phyloP scores from a whole-genome alignment of 352 stramenopile species.

The Phytophthora multivora region DNA sequence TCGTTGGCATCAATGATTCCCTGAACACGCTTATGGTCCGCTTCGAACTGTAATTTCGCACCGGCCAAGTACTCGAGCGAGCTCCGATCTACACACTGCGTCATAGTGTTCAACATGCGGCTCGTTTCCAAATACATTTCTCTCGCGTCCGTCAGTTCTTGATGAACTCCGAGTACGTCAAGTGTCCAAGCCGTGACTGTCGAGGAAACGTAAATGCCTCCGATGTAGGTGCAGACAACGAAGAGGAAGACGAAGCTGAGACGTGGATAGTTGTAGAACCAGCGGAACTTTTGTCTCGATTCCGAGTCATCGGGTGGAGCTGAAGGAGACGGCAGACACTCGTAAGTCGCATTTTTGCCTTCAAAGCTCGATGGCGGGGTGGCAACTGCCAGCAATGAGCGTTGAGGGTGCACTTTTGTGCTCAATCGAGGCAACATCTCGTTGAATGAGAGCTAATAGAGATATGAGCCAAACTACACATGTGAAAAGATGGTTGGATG shows the following conservation, averaged over 20 bases:
- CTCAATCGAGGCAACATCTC: constrained; percentile 29
- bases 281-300: constrained; percentile 9
- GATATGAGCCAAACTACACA: constrained; percentile 7
- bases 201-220: constrained; percentile 50
- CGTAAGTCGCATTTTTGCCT: constrained; percentile 14
- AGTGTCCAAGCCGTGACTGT: constrained; percentile 42
- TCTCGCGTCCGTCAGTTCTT: constrained; percentile 35
- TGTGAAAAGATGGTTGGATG: background rate
- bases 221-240: constrained; percentile 41
- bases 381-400: background rate
- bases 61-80: constrained; percentile 31
- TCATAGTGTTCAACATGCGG: constrained; percentile 32
- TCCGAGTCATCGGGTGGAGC: background rate
- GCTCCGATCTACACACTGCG: constrained; percentile 39
- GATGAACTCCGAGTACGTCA: constrained; percentile 25
- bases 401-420: constrained; percentile 30
- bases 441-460: background rate
- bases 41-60: constrained; percentile 36
- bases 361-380: constrained; percentile 2
- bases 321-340: constrained; percentile 25
- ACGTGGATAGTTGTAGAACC: constrained; percentile 51
- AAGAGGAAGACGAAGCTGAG: constrained; percentile 62
- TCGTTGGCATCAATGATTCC: constrained; percentile 38
- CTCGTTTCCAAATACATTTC: constrained; percentile 40
- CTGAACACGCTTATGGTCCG: constrained; percentile 29